Evolutionary conservation across 2,329 filamentous ascomycete genomes (phyloP).

Genomic region (Aspergillus sp.): DNA sequence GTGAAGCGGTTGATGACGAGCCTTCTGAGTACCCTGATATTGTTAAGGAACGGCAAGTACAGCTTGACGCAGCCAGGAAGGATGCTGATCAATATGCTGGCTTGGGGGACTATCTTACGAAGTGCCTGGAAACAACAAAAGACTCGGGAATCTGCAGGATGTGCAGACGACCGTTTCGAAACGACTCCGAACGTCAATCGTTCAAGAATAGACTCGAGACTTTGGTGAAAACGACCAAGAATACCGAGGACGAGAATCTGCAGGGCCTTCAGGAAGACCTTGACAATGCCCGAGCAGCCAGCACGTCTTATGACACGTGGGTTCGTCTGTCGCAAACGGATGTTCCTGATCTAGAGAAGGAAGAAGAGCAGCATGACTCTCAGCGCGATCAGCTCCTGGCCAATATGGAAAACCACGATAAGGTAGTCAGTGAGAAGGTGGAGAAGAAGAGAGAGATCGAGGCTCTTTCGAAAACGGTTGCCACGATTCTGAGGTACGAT

Average conservation of each 20-base stretch:
- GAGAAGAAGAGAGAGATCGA: conserved; percentile 66
- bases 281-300: conserved; percentile 53
- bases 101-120: conserved; percentile 61
- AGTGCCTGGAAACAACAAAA: conserved; percentile 57
- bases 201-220: conserved; percentile 57
- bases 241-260: conserved; percentile 53
- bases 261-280: conserved; percentile 54
- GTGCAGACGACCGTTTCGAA: conserved; percentile 60
- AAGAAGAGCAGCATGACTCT: conserved; percentile 52
- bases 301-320: conserved; percentile 65
- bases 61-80: conserved; percentile 46
- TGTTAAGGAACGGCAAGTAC: conserved; percentile 42
- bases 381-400: conserved; percentile 53
- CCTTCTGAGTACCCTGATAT: conserved; percentile 43
- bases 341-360: conserved; percentile 58
- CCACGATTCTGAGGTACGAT: conserved; percentile 62
- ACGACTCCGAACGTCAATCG: conserved; percentile 50
- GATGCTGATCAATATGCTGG: conserved; percentile 60
- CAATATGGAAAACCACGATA: conserved; percentile 59
- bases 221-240: conserved; percentile 44
- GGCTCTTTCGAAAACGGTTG: conserved; percentile 63
- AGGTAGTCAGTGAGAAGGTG: conserved; percentile 50
- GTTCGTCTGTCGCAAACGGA: conserved; percentile 57
- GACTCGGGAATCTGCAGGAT: conserved; percentile 65
- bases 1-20: conserved; percentile 47